These are phyloP conservation scores for Tylopilus sp. DNA, from an alignment of 768 basidiomycete genomes.

Conservation along the genomic window DNA sequence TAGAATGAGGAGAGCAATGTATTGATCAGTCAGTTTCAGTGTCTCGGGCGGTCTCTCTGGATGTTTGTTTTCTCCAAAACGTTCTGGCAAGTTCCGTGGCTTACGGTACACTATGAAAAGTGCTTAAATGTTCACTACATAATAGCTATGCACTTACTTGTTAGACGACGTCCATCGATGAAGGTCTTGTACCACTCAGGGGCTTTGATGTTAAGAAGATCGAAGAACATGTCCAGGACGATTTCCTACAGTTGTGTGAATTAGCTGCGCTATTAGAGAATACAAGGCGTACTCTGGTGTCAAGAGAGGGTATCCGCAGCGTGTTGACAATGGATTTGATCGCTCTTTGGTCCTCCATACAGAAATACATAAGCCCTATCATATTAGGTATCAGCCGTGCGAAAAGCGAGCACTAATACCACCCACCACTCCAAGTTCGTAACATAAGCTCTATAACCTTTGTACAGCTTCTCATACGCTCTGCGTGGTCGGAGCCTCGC, in stretches of 20 bases:
- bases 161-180: slow-evolving; percentile 82
- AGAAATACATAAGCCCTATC: slow-evolving; percentile 87
- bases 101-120: slow-evolving; percentile 60
- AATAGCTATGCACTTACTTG: slow-evolving; percentile 50
- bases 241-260: slow-evolving; percentile 64
- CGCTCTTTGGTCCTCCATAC: slow-evolving; percentile 83
- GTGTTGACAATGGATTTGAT: slow-evolving; percentile 83
- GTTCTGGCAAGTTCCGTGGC: slow-evolving; percentile 37
- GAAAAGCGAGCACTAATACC: neutral
- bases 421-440: slow-evolving; percentile 89
- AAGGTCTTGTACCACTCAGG: slow-evolving; percentile 94
- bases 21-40: slow-evolving; percentile 89
- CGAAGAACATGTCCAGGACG: slow-evolving; percentile 91
- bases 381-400: slow-evolving; percentile 3
- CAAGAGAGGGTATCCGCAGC: slow-evolving; percentile 82
- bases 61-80: slow-evolving; percentile 33
- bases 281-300: slow-evolving; percentile 59
- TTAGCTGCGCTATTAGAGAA: neutral
- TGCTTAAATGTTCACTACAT: neutral
- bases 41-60: slow-evolving; percentile 50
- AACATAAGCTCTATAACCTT: slow-evolving; percentile 81
- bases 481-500: slow-evolving; percentile 72
- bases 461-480: slow-evolving; percentile 74
- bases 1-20: slow-evolving; percentile 78
- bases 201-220: slow-evolving; percentile 85